Evolutionary conservation across 2,329 filamentous ascomycete species (phyloP).

Genomic region (Calonectria pauciramosa): DNA sequence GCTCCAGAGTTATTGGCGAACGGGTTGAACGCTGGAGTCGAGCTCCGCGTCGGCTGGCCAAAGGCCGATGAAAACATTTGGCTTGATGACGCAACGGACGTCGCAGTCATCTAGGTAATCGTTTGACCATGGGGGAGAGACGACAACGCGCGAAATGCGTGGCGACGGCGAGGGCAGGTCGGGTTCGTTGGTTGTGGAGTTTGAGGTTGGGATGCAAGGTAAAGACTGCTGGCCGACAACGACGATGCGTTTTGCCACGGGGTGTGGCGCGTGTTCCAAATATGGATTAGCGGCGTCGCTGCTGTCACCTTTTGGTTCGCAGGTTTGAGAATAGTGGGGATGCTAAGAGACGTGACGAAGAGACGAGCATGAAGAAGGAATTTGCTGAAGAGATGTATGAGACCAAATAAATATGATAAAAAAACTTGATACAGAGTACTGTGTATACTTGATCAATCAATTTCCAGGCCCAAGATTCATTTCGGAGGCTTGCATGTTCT

Average conservation of each 20-base stretch:
- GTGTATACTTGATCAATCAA: too few species aligned
- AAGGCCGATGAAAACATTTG: conserved; percentile 56
- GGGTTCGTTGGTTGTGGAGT: conserved; percentile 30
- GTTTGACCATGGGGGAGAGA: conserved; percentile 51
- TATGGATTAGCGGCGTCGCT: conserved; percentile 9
- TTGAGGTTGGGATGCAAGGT: conserved; percentile 28
- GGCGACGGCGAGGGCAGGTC: conserved; percentile 22
- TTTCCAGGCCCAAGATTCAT: too few species aligned
- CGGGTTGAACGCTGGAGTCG: conserved; percentile 52
- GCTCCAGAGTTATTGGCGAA: conserved; percentile 48
- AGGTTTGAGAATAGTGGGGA: background rate
- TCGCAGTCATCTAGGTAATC: conserved; percentile 54
- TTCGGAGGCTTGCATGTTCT: background rate
- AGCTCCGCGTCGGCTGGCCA: conserved; percentile 52
- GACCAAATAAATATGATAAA: background rate
- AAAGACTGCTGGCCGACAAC: background rate
- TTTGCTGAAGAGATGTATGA: background rate
- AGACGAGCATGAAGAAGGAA: background rate
- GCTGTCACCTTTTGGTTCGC: background rate
- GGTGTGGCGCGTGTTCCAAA: conserved; percentile 9
- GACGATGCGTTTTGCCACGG: conserved; percentile 17
- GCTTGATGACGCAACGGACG: conserved; percentile 56
- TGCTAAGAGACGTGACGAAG: background rate
- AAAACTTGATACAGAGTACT: background rate
- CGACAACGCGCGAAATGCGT: conserved; percentile 33